Evolutionary conservation across 2,329 filamentous ascomycete species (phyloP).

Genomic region (Cercospora sesami): DNA sequence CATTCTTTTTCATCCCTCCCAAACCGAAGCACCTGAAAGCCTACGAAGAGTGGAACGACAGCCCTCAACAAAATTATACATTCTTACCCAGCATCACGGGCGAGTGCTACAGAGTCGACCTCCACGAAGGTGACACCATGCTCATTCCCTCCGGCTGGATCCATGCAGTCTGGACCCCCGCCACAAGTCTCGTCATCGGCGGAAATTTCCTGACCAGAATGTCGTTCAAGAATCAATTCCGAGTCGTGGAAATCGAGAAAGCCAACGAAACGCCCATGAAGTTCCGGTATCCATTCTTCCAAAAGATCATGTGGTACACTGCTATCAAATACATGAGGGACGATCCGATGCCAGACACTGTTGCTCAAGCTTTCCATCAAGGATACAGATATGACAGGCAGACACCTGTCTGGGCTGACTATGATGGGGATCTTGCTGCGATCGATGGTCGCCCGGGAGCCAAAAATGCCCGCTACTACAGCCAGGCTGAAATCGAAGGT

Average conservation of each 20-base stretch:
- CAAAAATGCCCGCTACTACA: constrained; percentile 60
- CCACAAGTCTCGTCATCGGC: constrained; percentile 69
- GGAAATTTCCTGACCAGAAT: constrained; percentile 67
- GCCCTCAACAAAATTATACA: constrained; percentile 64
- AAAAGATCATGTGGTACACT: constrained; percentile 69
- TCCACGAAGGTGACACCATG: constrained; percentile 68
- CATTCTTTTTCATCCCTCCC: constrained; percentile 70
- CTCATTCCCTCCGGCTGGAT: constrained; percentile 72
- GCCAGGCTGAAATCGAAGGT: constrained; percentile 62
- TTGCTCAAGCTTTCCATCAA: constrained; percentile 56
- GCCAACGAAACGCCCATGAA: constrained; percentile 65
- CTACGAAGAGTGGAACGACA: constrained; percentile 71
- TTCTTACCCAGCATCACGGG: constrained; percentile 65
- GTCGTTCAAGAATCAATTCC: constrained; percentile 67
- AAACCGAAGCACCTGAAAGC: constrained; percentile 68
- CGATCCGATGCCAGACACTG: constrained; percentile 61
- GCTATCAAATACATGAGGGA: constrained; percentile 64
- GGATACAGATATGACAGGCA: constrained; percentile 59
- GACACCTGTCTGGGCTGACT: constrained; percentile 60
- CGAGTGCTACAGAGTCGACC: constrained; percentile 66
- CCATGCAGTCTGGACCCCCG: constrained; percentile 69
- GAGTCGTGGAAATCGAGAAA: constrained; percentile 65
- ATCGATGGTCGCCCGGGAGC: constrained; percentile 52
- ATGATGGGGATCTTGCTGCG: constrained; percentile 53
- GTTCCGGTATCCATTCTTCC: constrained; percentile 68